Evolutionary conservation across 441 rosid genomes (phyloP).

Genomic region (Adansonia rubrostipa): DNA sequence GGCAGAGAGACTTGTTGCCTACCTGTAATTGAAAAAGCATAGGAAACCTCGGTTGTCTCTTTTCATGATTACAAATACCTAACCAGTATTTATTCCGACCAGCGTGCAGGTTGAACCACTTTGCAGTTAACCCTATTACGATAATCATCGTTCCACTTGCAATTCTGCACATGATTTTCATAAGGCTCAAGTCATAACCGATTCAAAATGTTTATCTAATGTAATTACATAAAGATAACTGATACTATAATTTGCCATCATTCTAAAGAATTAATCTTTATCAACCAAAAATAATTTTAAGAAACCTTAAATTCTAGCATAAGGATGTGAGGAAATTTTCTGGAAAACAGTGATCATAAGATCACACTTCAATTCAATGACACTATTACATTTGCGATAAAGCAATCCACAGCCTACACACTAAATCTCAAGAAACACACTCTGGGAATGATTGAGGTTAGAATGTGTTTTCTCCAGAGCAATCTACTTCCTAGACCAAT

Average conservation of each 20-base stretch:
- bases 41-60: slow-evolving; percentile 52
- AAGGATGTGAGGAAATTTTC: neutral
- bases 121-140: slow-evolving; percentile 67
- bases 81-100: slow-evolving; percentile 76
- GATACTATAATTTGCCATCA: slow-evolving; percentile 10
- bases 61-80: slow-evolving; percentile 57
- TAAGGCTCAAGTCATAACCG: slow-evolving; percentile 30
- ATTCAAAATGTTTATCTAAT: slow-evolving; percentile 19
- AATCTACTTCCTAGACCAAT: slow-evolving; percentile 10
- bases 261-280: neutral
- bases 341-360: neutral
- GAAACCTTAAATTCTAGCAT: slow-evolving; percentile 8
- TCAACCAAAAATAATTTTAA: neutral
- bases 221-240: slow-evolving; percentile 8
- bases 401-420: neutral
- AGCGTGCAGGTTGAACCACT: slow-evolving; percentile 71
- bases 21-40: slow-evolving; percentile 79
- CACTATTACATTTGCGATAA: neutral
- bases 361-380: neutral
- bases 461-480: neutral
- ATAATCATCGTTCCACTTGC: slow-evolving; percentile 75
- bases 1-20: slow-evolving; percentile 25
- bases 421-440: neutral
- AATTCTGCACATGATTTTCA: slow-evolving; percentile 51
- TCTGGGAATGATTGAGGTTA: neutral